phyloP scores from a whole-genome alignment of 2,329 filamentous ascomycete species.

The Diaporthe ilicicola region DNA sequence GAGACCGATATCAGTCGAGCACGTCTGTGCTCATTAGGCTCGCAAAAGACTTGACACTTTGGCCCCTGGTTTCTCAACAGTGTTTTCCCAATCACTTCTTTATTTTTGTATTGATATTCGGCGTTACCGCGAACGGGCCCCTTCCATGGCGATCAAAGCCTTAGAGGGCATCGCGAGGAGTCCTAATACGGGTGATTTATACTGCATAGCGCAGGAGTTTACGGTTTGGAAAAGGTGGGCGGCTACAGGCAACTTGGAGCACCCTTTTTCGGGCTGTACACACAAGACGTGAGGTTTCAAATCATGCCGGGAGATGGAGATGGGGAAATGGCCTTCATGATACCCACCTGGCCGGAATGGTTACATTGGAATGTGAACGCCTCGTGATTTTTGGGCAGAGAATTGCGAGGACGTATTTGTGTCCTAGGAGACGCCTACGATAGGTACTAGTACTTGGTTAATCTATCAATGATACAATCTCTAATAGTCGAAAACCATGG shows the following conservation, averaged over 20 bases:
- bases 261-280: constrained; percentile 6
- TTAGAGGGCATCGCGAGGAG: neutral
- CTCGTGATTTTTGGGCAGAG: neutral
- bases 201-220: constrained; percentile 28
- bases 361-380: neutral
- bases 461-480: neutral
- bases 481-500: neutral
- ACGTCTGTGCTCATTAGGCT: neutral
- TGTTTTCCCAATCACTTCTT: neutral
- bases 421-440: neutral
- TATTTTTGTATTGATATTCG: neutral
- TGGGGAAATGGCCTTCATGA: constrained; percentile 6
- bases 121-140: neutral
- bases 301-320: neutral
- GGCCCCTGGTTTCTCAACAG: too few relatives aligned
- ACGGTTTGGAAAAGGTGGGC: constrained; percentile 14
- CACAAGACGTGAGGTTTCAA: neutral
- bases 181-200: neutral
- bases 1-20: neutral
- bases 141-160: neutral
- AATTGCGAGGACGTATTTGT: neutral
- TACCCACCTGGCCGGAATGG: constrained; percentile 22
- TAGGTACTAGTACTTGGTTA: constrained; percentile 8
- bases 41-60: neutral
- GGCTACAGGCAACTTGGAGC: neutral